A percentile compares a stretch with the other conserved stretches of the same genome.
Evolutionary conservation across 2,329 filamentous ascomycete species (phyloP).

Genomic region (Claviceps fusiformis): DNA sequence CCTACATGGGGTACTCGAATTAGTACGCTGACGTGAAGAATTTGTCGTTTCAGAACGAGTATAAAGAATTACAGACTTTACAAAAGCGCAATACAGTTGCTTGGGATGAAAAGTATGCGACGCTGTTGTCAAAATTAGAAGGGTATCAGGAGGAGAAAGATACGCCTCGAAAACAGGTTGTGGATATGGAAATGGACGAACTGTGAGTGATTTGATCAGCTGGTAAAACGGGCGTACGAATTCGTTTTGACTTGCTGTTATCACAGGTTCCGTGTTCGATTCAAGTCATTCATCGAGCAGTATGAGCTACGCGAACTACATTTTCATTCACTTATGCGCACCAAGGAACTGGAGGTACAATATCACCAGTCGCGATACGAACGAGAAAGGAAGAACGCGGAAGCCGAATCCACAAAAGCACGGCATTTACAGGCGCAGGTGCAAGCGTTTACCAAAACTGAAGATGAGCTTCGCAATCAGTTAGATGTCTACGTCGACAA

Average conservation of each 20-base stretch:
- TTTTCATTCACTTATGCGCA: constrained; percentile 81
- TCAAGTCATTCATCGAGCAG: constrained; percentile 92
- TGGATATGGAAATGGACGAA: constrained; percentile 81
- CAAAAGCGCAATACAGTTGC: constrained; percentile 72
- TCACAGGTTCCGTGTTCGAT: constrained; percentile 63
- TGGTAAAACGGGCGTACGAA: constrained; percentile 6
- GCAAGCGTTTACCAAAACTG: constrained; percentile 89
- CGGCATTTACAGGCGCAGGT: constrained; percentile 83
- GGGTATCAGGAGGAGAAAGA: constrained; percentile 80
- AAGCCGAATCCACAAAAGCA: constrained; percentile 65
- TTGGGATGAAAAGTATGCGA: constrained; percentile 74
- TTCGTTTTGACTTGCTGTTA: constrained; percentile 6
- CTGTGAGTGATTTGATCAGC: constrained; percentile 40
- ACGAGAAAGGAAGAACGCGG: constrained; percentile 76
- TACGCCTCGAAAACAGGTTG: constrained; percentile 63
- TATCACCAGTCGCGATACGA: constrained; percentile 81
- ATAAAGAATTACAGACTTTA: constrained; percentile 76
- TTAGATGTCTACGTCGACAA: constrained; percentile 98
- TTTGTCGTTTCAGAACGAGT: constrained; percentile 54
- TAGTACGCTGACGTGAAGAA: constrained; percentile 12
- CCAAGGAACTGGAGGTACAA: constrained; percentile 91
- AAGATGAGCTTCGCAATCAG: constrained; percentile 84
- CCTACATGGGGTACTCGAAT: background rate
- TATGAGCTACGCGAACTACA: constrained; percentile 92
- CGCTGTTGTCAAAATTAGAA: constrained; percentile 70